A percentile compares a stretch with the other conserved stretches of the same genome.
Evolutionary conservation across 441 rosid genomes (phyloP).

Genomic region (Adansonia madagascariensis): DNA sequence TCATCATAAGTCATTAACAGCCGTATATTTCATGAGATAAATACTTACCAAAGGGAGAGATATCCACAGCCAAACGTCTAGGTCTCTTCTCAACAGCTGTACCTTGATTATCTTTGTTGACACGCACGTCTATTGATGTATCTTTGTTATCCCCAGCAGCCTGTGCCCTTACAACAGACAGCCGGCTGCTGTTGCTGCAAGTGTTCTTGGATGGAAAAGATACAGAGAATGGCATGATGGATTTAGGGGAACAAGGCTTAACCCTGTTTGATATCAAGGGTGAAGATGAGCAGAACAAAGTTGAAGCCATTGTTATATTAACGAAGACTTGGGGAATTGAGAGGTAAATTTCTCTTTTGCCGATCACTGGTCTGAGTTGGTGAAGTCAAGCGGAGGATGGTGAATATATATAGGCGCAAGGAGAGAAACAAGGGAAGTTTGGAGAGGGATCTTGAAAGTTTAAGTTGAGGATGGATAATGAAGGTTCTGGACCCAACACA

Average conservation of each 20-base stretch:
- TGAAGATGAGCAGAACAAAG: slow-evolving; percentile 40
- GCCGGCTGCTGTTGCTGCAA: slow-evolving; percentile 9
- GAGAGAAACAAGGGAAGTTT: slow-evolving; percentile 17
- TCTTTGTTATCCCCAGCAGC: slow-evolving; percentile 47
- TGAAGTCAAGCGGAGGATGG: background rate
- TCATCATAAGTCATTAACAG: no score
- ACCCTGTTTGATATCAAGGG: slow-evolving; percentile 35
- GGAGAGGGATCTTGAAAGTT: slow-evolving; percentile 48
- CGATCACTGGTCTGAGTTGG: background rate
- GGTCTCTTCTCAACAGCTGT: slow-evolving; percentile 51
- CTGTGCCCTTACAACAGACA: slow-evolving; percentile 44
- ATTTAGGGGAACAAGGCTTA: slow-evolving; percentile 13
- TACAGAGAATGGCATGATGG: slow-evolving; percentile 32
- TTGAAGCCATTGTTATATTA: slow-evolving; percentile 45
- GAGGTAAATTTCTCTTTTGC: background rate
- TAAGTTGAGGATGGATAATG: slow-evolving; percentile 17
- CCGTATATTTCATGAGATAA: background rate
- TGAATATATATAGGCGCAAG: slow-evolving; percentile 10
- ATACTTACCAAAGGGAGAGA: slow-evolving; percentile 69
- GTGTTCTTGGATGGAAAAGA: slow-evolving; percentile 31
- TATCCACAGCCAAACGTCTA: slow-evolving; percentile 39
- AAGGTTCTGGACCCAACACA: slow-evolving; percentile 28
- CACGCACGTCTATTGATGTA: slow-evolving; percentile 55
- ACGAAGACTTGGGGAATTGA: background rate
- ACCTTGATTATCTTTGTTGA: slow-evolving; percentile 43